Base-by-base conservation (phyloP, 768 basidiomycete species). In the Suillus americanus region DNA sequence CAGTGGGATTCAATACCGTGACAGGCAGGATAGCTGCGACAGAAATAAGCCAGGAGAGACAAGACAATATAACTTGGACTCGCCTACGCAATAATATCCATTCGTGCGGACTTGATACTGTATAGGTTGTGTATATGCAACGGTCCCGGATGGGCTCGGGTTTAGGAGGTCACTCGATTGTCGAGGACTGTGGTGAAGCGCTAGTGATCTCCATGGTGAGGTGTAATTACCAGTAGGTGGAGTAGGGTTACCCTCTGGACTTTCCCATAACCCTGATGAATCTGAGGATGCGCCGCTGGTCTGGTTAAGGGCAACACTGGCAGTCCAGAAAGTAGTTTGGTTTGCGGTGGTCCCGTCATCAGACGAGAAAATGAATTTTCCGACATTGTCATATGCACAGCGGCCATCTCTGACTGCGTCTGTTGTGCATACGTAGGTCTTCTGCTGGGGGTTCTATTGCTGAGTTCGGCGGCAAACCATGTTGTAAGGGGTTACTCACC, bases 51-150 rank as follows among this genome's bases (percentile, higher is more conserved):
- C 28, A 20, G 16, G 35, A 13, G 53, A 64, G 16, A 14, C 25
- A 35, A 43, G 14, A 60, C 30, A 30, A 28, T 18, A 66, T 53
- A 41, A 62, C 63, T n/a, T n/a, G 2, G 30, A 79, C 92, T 77
- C 74, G 90, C 96, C 95, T 67, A 97, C 89, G 75, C 97, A 99
- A 75, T 97, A 99, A 74, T 97, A 98, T 2, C 97, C 97, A 2
- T 94, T 95, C 75, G 90, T 91, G 33, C 81, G 80, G 28, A 99
- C 93, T 28, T 82, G 75, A 75, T 99, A 98, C 57, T 88, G 88
- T 68, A 97, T 93, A 1, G 95, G 89, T 35, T 83, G 82, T 18
- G 77, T 77, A 71, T 95, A 96, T 23, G 73, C 66, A 45, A 89
- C 77, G 8, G 85, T 74, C 20, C 79, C 83, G 33, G 78, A 74